Base-by-base conservation (phyloP, 805 yeast genomes). In the Jamesozyma piceae region DNA sequence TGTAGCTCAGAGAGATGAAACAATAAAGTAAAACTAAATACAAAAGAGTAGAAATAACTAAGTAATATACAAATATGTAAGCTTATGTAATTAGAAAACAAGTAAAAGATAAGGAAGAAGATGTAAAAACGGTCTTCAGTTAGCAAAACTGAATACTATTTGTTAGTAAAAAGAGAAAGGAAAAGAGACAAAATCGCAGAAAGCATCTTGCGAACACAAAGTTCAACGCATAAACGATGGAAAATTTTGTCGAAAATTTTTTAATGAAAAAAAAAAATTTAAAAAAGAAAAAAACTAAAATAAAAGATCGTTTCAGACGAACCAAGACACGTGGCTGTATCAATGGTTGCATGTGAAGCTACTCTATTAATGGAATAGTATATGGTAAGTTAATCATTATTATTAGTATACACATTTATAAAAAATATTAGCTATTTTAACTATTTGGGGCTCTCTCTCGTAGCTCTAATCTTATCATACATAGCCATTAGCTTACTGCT, bases 401-500 rank as follows among this genome's bases (percentile, higher is more conserved):
- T 24, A 24, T 24, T 24, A 24, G 28, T 24, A 24, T 24, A 24
- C 28, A 24, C 28, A 24, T 6, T 24, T 24, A 11, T 37, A 9
- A 14, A 28, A 17, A 9, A 37, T 15, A 20, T 19, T 5, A 24
- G n/a, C 18, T 13, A 15, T 18, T 38, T 17, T 11, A n/a, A 15
- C 19, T 20, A 22, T 21, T 15, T 35, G 17, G 24, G 5, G 15
- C 22, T 31, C 8, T 45, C 43, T 18, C 37, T 43, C 6, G 49
- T 32, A 14, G 47, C 50, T 9, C 47, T 50, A 26, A 80, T 64
- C 62, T 80, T 77, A 47, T 66, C 71, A 62, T 85, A 88, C 95
- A 88, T 87, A 26, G 75, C 79, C 55, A 73, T 71, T 48, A 87
- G 75, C 64, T 82, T 82, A 31, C 69, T 63, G 46, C 90, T 80